Base-by-base conservation (phyloP, 371 early-diverging fungal genomes). In the Conidiobolus incongruus region DNA sequence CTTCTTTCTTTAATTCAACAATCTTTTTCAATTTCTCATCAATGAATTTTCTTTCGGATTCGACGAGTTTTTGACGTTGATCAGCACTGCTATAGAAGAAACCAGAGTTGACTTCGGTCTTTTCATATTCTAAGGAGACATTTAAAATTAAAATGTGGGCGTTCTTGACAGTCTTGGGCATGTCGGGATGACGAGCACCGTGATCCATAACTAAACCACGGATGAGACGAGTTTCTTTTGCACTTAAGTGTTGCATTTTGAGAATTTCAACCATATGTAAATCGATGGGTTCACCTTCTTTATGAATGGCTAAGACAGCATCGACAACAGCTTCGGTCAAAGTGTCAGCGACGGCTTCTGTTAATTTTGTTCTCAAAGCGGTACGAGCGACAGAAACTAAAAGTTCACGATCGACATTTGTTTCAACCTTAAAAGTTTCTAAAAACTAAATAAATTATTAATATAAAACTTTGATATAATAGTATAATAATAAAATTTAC, bases 261-360 rank as follows among this genome's bases (percentile, higher is more conserved):
- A 99, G 94, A 47, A 98, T 84, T 63, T 99, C 99, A 3, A 99
- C 89, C 99, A 99, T 99, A 55, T 98, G 94, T 48, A 97, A 65
- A 62, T 99, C 99, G 49, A 95, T 89, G 13, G 90, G 89, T 30
- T 72, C 74, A 15, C 69, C 72, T 47, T 72, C 67, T 38, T 65
- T 70, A 35, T 68, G 65, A 47, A 96, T 83, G 28, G 84, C 74
- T 60, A 91, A 55, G 29, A 99, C 91, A 17, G 97, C 89, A 54
- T 97, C 92, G 6, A 98, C 90, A 31, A 98, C 81, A 21, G 93
- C 95, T 55, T 92, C 87, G 22, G 90, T 84, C 48, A 99, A 65
- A 16, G 71, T 68, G 50, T 88, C 86, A 35, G 98, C 93, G 54
- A 96, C 66, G 12, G 77, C 67, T 15, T 70, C 66, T 52, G 84